Evolutionary conservation across 441 rosid genomes (phyloP).

Genomic region (Pelargonium myrrhifolium): DNA sequence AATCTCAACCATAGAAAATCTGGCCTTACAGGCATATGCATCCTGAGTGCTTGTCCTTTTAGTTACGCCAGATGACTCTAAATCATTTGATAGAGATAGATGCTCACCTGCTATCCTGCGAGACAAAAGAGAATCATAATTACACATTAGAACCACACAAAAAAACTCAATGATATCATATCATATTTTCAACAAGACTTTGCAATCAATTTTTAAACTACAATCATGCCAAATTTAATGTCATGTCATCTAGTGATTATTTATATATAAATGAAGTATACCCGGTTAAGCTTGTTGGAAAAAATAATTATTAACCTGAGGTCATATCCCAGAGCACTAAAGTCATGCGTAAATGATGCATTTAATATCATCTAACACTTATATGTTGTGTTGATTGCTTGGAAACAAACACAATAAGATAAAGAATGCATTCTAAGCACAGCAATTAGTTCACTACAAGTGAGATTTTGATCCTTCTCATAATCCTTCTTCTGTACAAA

Average conservation of each 20-base stretch:
- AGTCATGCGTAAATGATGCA: too few relatives aligned
- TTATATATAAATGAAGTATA: background rate
- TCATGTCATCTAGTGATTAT: background rate
- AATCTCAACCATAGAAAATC: conserved; percentile 10
- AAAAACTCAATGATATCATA: too few relatives aligned
- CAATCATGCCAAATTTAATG: background rate
- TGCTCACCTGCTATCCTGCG: conserved; percentile 31
- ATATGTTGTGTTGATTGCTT: too few relatives aligned
- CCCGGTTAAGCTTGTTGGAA: too few relatives aligned
- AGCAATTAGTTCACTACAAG: too few relatives aligned
- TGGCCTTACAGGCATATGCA: conserved; percentile 27
- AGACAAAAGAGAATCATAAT: conserved; percentile 9
- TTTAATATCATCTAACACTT: too few relatives aligned
- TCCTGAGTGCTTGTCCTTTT: conserved; percentile 22
- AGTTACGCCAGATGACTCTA: conserved; percentile 23
- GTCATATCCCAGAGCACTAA: too few relatives aligned
- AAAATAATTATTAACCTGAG: too few relatives aligned
- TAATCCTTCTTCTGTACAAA: too few relatives aligned
- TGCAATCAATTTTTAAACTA: background rate
- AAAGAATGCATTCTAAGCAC: too few relatives aligned
- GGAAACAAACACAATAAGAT: too few relatives aligned
- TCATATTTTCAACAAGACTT: background rate
- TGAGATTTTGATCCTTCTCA: too few relatives aligned
- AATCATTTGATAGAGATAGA: conserved; percentile 20
- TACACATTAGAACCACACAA: background rate